phyloP scores from a whole-genome alignment of 1,284 basidiomycete species.

The Marasmius oreades region DNA sequence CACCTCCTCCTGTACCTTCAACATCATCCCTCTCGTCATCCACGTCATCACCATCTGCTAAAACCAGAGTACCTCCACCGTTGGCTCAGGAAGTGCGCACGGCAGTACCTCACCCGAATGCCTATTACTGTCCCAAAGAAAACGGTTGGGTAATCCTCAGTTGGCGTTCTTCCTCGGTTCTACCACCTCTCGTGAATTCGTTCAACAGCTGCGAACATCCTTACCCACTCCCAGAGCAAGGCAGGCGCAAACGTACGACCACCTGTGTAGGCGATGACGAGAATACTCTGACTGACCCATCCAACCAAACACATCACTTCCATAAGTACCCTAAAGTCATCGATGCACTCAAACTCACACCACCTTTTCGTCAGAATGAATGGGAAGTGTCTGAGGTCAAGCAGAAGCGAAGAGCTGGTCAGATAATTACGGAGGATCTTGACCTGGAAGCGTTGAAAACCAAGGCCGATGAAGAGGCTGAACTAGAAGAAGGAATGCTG shows the following conservation, averaged over 20 bases:
- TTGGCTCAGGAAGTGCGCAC: conserved; percentile 57
- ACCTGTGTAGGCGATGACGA: conserved; percentile 52
- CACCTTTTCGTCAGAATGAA: conserved; percentile 55
- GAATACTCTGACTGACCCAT: conserved; percentile 35
- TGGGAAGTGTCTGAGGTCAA: conserved; percentile 54
- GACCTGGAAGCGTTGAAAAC: conserved; percentile 31
- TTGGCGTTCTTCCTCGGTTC: conserved; percentile 58
- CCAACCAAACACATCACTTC: conserved; percentile 76
- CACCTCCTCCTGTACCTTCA: conserved; percentile 18
- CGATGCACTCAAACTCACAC: conserved; percentile 58
- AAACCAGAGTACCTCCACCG: conserved; percentile 30
- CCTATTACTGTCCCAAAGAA: conserved; percentile 75
- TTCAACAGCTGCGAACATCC: conserved; percentile 36
- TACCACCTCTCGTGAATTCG: conserved; percentile 56
- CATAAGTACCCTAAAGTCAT: conserved; percentile 68
- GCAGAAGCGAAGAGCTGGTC: conserved; percentile 43
- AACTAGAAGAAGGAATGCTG: conserved; percentile 44
- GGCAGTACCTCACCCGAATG: conserved; percentile 73
- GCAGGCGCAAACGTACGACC: conserved; percentile 41
- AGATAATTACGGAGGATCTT: conserved; percentile 34
- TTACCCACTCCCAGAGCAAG: conserved; percentile 50
- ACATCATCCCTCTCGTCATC: conserved; percentile 22
- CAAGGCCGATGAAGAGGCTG: conserved; percentile 30
- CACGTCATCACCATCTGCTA: conserved; percentile 24
- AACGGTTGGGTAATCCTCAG: conserved; percentile 75